phyloP scores from a whole-genome alignment of 345 rosid genomes.

The Excoecaria agallocha region DNA sequence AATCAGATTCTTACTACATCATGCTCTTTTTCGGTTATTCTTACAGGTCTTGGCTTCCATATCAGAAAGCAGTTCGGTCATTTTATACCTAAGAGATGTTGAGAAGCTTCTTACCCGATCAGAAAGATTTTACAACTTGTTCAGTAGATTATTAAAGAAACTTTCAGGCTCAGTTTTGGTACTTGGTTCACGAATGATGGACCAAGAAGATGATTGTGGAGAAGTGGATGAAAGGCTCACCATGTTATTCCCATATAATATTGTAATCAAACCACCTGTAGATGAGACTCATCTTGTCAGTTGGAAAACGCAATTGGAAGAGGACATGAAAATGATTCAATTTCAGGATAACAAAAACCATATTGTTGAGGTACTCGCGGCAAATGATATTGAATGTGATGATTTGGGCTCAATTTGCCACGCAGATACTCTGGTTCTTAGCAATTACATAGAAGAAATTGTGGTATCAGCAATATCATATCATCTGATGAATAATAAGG shows the following conservation, averaged over 20 bases:
- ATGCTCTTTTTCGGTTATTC: conserved; percentile 3
- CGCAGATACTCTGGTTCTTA: conserved; percentile 65
- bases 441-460: conserved; percentile 80
- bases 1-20: neutral
- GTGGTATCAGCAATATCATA: conserved; percentile 78
- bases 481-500: conserved; percentile 71
- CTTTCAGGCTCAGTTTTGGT: conserved; percentile 72
- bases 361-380: conserved; percentile 87
- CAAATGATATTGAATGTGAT: conserved; percentile 86
- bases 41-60: conserved; percentile 67
- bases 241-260: conserved; percentile 67
- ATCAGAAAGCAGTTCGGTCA: conserved; percentile 55
- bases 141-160: conserved; percentile 61
- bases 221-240: conserved; percentile 56
- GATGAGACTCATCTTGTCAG: conserved; percentile 64
- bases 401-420: conserved; percentile 78
- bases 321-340: conserved; percentile 79
- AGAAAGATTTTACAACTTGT: conserved; percentile 58
- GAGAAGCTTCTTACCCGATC: conserved; percentile 83
- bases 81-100: conserved; percentile 76
- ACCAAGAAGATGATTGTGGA: conserved; percentile 53
- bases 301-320: conserved; percentile 85
- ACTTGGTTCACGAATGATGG: conserved; percentile 77
- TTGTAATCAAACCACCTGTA: conserved; percentile 72
- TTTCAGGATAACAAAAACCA: conserved; percentile 87